Evolutionary conservation across 2,329 filamentous ascomycete genomes (phyloP).

Genomic region (Ophiostoma australiae): DNA sequence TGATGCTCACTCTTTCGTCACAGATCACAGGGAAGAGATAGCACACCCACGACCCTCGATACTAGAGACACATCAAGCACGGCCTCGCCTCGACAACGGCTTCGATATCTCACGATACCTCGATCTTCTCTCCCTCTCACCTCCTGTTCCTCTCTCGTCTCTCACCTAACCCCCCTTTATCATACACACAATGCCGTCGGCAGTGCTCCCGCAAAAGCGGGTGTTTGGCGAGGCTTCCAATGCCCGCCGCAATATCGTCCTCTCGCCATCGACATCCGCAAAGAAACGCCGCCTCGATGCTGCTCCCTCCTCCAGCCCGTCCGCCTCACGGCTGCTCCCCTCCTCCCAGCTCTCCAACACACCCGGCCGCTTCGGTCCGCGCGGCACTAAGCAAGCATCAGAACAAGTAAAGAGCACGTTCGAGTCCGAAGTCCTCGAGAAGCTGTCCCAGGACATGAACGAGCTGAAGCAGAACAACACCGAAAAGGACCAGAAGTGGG

Average conservation of each 20-base stretch:
- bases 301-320: slow-evolving; percentile 49
- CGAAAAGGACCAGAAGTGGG: slow-evolving; percentile 93
- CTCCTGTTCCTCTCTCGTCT: neutral
- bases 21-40: neutral
- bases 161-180: neutral
- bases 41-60: neutral
- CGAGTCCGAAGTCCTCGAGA: slow-evolving; percentile 89
- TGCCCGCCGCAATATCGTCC: slow-evolving; percentile 55
- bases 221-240: slow-evolving; percentile 64
- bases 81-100: too few species aligned
- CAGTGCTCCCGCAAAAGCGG: slow-evolving; percentile 63
- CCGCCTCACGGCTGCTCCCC: slow-evolving; percentile 53
- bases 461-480: slow-evolving; percentile 79
- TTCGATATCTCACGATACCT: neutral
- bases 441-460: slow-evolving; percentile 88
- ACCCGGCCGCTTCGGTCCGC: slow-evolving; percentile 53
- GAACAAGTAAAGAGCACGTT: slow-evolving; percentile 86
- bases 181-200: slow-evolving; percentile 42
- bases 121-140: neutral
- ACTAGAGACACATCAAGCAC: neutral
- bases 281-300: slow-evolving; percentile 82
- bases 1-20: neutral
- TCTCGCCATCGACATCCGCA: slow-evolving; percentile 51
- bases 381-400: slow-evolving; percentile 39
- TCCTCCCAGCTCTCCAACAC: slow-evolving; percentile 53